Percentiles rank a stretch among this genome's conserved stretches.
Evolutionary conservation across 768 basidiomycete genomes (phyloP).

Genomic region (Suillus subluteus): DNA sequence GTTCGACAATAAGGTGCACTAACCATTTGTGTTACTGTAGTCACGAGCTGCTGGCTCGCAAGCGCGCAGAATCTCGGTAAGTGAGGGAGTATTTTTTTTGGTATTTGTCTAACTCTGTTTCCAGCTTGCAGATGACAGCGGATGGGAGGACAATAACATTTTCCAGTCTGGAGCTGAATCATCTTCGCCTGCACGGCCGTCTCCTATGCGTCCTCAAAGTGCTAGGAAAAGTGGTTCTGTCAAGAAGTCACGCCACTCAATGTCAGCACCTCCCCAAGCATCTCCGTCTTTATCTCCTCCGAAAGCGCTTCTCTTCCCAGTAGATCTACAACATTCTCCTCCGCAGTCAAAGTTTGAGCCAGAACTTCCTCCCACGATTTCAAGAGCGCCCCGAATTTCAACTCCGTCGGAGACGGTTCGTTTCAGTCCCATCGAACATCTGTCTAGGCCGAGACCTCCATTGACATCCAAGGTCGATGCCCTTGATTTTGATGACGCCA

Average conservation of each 20-base stretch:
- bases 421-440: slow-evolving; percentile 24
- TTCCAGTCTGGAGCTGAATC: slow-evolving; percentile 91
- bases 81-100: slow-evolving; percentile 32
- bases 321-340: slow-evolving; percentile 41
- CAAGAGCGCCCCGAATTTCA: slow-evolving; percentile 33
- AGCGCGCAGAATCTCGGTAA: slow-evolving; percentile 58
- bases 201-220: slow-evolving; percentile 51
- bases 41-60: slow-evolving; percentile 53
- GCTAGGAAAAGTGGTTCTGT: slow-evolving; percentile 42
- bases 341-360: slow-evolving; percentile 62
- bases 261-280: slow-evolving; percentile 68
- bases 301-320: slow-evolving; percentile 29
- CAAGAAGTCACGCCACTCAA: slow-evolving; percentile 67
- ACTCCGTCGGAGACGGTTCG: slow-evolving; percentile 19
- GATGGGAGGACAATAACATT: slow-evolving; percentile 90
- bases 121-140: slow-evolving; percentile 64
- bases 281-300: slow-evolving; percentile 47
- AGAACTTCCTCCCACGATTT: slow-evolving; percentile 44
- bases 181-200: slow-evolving; percentile 74
- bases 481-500: slow-evolving; percentile 17
- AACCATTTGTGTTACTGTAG: slow-evolving; percentile 29
- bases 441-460: slow-evolving; percentile 20
- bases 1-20: slow-evolving; percentile 12
- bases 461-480: slow-evolving; percentile 23
- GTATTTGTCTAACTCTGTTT: slow-evolving; percentile 11